Base-by-base conservation (phyloP, 202 grass and related monocot genomes). In the Alloteropsis angusta region DNA sequence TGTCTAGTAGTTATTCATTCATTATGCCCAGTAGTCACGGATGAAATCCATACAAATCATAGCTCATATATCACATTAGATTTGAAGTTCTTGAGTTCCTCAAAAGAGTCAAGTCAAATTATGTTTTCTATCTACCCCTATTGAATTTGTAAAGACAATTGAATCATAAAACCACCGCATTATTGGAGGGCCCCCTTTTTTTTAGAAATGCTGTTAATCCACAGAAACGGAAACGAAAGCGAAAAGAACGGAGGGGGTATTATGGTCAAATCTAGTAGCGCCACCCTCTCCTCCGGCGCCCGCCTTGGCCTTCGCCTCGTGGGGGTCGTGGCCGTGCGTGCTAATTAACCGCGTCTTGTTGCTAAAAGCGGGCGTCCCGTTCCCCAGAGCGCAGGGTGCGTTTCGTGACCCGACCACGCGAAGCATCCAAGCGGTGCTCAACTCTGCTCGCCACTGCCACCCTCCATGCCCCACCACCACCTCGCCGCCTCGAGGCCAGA, bases 381-480 rank as follows among this genome's bases (percentile, higher is more conserved):
- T 14, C 30, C 26, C 52, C 15, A n/a, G 52, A 30, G 28, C 28
- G 2, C 39, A 14, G 28, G n/a, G 72, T 61, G 68, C 46, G 65
- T 41, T 5, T 5, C 3, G 80, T 60, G 76, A 84, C 62, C 71
- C 71, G 76, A 76, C 81, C 81, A 58, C 81, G 86, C 82, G 64
- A 88, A 88, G 71, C 81, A 84, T 88, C 86, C 70, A 71, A 71
- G 71, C 45, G 39, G 36, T 39, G 69, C 69, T 72, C 68, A 21
- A 21, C 48, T 71, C 81, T 81, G 86, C 77, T 84, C 70, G 55
- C 70, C 86, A 63, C 86, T 64, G 86, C 86, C 86, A 76, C 69
- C 70, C 70, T 69, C 75, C 85, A 83, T 77, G 78, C 38, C 74
- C 85, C 80, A 82, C 68, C 60, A 50, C 71, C 84, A 54, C 75